Percentiles rank a stretch among this genome's conserved stretches.
Conservation (phyloP, 2,329 filamentous ascomycete species). For the Ophiosphaerella herpotricha region DNA sequence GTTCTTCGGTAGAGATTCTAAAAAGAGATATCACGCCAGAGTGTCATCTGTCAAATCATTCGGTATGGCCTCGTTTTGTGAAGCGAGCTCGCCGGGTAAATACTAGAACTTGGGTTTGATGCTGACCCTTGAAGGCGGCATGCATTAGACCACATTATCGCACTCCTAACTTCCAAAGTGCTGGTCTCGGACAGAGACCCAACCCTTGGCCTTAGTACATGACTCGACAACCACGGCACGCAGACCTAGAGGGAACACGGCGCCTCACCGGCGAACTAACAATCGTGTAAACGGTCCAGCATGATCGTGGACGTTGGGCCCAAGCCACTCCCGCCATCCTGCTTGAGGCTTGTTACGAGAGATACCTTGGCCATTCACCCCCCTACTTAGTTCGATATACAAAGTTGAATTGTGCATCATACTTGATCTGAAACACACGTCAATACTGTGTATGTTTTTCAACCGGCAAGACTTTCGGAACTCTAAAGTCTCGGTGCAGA, state of each 20-base stretch:
- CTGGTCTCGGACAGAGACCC: too few relatives aligned
- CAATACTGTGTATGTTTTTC: conserved; percentile 2
- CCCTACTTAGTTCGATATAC: neutral
- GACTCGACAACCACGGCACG: neutral
- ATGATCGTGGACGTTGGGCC: conserved; percentile 4
- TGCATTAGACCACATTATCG: too few relatives aligned
- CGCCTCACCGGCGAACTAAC: neutral
- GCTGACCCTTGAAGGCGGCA: too few relatives aligned
- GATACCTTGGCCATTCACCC: neutral
- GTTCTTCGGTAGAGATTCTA: too few relatives aligned
- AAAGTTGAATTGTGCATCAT: too few relatives aligned
- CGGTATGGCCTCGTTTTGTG: too few relatives aligned
- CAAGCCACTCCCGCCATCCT: conserved; percentile 16
- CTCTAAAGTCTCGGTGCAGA: conserved; percentile 21
- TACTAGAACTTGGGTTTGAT: too few relatives aligned
- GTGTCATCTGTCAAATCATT: too few relatives aligned
- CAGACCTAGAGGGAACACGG: neutral
- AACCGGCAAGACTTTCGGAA: conserved; percentile 23
- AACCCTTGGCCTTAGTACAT: too few relatives aligned
- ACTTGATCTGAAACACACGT: neutral
- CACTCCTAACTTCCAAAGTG: too few relatives aligned
- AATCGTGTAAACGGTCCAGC: conserved; percentile 5
- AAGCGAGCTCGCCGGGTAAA: too few relatives aligned
- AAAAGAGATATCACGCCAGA: too few relatives aligned
- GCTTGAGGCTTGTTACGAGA: conserved; percentile 8